These are phyloP conservation scores for Rhododendron simsii DNA, from an alignment of 148 eudicot genomes.

Conservation along the genomic window DNA sequence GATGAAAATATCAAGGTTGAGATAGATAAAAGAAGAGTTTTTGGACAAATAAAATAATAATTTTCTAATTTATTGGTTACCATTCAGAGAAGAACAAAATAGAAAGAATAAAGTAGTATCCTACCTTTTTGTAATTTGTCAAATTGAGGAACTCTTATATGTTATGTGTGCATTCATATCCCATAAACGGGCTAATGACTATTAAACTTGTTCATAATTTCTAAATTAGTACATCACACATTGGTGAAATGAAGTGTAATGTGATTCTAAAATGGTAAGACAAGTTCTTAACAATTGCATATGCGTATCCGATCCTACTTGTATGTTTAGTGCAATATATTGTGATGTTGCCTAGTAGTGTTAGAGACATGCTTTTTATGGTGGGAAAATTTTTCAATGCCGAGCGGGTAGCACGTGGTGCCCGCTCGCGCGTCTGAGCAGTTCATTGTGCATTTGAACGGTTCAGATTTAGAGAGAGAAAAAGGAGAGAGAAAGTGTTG, in stretches of 20 bases:
- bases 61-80: background rate
- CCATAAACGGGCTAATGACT: background rate
- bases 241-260: background rate
- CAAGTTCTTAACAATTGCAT: background rate
- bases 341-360: background rate
- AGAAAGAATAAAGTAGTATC: background rate
- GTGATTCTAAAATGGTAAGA: background rate
- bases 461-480: too few relatives aligned
- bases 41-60: background rate
- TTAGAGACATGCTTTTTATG: background rate
- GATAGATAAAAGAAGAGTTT: background rate
- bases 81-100: background rate
- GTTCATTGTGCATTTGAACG: too few relatives aligned
- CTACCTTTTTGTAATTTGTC: background rate
- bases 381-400: background rate
- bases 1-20: background rate
- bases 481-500: too few relatives aligned
- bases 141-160: background rate
- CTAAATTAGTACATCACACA: background rate
- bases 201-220: background rate
- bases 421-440: too few relatives aligned
- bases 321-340: background rate
- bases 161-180: background rate
- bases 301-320: background rate
- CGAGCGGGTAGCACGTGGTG: too few relatives aligned